phyloP scores from a whole-genome alignment of 2,329 filamentous ascomycete species.

The Sporothrix pseudoabietina region DNA sequence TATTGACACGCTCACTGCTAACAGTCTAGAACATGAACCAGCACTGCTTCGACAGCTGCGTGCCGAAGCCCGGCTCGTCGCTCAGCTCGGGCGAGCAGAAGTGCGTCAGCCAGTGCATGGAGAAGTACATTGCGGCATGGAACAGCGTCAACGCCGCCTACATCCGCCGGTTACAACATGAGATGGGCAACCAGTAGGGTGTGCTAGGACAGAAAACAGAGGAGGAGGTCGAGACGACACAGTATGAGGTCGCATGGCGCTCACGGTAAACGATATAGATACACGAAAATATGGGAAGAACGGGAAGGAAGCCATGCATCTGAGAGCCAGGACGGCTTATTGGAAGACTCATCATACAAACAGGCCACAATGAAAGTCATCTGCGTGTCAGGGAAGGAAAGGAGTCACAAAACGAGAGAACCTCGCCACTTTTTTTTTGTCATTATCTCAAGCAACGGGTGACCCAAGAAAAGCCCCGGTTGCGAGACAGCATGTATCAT shows the following conservation, averaged over 20 bases:
- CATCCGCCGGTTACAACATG: constrained; percentile 63
- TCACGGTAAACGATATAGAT: background rate
- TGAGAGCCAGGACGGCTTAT: background rate
- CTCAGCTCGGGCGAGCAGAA: constrained; percentile 68
- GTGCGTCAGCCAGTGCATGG: constrained; percentile 76
- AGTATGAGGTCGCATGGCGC: background rate
- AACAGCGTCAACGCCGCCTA: constrained; percentile 72
- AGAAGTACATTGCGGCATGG: constrained; percentile 83
- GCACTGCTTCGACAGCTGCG: constrained; percentile 77
- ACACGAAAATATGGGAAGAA: background rate
- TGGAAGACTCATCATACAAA: constrained; percentile 15
- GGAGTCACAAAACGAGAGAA: constrained; percentile 8
- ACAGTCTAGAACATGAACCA: constrained; percentile 70
- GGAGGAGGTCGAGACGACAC: background rate
- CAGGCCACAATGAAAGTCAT: background rate
- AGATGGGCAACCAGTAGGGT: constrained; percentile 45
- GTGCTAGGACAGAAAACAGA: background rate
- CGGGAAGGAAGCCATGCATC: background rate
- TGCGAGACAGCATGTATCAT: constrained; percentile 9
- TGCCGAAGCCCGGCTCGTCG: constrained; percentile 68
- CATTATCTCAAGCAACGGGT: background rate
- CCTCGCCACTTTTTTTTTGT: constrained; percentile 9
- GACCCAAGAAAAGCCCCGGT: constrained; percentile 9
- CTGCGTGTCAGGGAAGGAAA: background rate
- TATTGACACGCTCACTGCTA: background rate